Evolutionary conservation across 140 eudicot species (phyloP).

Genomic region (Oenanthe javanica): DNA sequence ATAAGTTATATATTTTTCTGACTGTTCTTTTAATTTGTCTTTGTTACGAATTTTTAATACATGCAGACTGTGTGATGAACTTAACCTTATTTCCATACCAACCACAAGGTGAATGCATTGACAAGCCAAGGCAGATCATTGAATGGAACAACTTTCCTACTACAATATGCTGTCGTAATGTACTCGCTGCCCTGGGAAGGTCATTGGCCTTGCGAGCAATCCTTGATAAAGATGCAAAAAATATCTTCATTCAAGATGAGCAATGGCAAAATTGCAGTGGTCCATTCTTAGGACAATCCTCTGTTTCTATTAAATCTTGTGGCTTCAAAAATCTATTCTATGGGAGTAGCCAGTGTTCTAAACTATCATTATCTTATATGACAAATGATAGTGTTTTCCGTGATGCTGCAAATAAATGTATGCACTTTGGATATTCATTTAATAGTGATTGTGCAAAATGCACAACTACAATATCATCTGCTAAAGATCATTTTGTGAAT

Average conservation of each 20-base stretch:
- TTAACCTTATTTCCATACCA: conserved; percentile 47
- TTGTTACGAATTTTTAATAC: too few species aligned
- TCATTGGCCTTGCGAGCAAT: conserved; percentile 33
- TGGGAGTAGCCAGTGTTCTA: conserved; percentile 21
- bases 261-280: conserved; percentile 34
- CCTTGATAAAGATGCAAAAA: not conserved
- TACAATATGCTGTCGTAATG: conserved; percentile 49
- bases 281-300: conserved; percentile 19
- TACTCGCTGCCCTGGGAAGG: conserved; percentile 30
- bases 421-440: conserved; percentile 18
- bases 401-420: conserved; percentile 8
- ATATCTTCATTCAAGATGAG: conserved; percentile 30
- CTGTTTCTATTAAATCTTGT: conserved; percentile 28
- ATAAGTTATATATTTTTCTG: too few species aligned
- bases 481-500: conserved; percentile 20
- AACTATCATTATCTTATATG: not conserved
- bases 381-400: not conserved
- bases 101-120: conserved; percentile 48
- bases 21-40: too few species aligned
- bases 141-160: conserved; percentile 43
- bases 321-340: conserved; percentile 31
- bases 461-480: conserved; percentile 23
- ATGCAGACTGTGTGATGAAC: conserved; percentile 43
- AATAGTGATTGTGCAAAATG: conserved; percentile 35
- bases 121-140: conserved; percentile 21